Percentiles rank a stretch among this genome's conserved stretches.
These are phyloP conservation scores for Citrus maxima DNA, from an alignment of 345 rosid species.

Conservation along the genomic window DNA sequence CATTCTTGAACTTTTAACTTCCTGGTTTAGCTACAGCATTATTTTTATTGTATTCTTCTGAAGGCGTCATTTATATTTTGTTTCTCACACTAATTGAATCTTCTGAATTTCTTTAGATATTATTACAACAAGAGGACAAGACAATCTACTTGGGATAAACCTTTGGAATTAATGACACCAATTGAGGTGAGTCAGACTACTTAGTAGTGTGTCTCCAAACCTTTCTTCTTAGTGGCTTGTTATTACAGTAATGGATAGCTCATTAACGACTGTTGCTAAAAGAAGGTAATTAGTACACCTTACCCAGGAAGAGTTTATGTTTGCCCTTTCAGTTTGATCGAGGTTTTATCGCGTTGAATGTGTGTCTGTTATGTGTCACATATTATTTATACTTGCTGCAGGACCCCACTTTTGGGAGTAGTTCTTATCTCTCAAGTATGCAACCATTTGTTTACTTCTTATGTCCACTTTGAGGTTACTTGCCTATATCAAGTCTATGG, in stretches of 20 bases:
- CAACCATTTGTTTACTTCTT: conserved; percentile 4
- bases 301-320: background rate
- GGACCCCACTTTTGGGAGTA: background rate
- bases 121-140: conserved; percentile 82
- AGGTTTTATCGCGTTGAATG: conserved; percentile 1
- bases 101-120: conserved; percentile 47
- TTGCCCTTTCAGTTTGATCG: background rate
- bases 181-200: conserved; percentile 64
- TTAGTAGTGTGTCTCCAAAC: background rate
- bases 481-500: background rate
- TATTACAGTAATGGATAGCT: background rate
- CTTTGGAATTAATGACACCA: conserved; percentile 84
- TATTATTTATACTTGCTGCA: conserved; percentile 12
- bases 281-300: background rate
- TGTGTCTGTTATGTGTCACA: background rate
- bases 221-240: background rate
- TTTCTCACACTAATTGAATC: conserved; percentile 5
- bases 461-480: background rate
- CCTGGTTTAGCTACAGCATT: background rate
- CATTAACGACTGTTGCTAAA: background rate
- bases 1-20: background rate
- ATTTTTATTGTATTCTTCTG: background rate
- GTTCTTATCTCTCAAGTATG: conserved; percentile 6
- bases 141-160: conserved; percentile 93
- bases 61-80: background rate